Evolutionary conservation across 2,329 filamentous ascomycete species (phyloP).

Genomic region (Trichoderma sp.): DNA sequence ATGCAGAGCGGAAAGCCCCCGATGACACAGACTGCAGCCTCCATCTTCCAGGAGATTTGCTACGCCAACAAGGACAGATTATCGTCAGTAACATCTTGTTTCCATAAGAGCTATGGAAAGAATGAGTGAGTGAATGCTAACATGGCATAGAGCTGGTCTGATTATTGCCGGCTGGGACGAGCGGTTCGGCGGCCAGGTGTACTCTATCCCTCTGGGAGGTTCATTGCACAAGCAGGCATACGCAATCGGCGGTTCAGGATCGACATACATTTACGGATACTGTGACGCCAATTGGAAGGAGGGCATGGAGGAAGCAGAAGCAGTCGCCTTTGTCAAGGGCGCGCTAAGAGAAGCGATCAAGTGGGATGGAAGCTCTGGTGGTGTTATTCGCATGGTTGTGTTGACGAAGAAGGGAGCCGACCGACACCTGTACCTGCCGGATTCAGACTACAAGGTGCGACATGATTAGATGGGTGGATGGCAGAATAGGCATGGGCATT

Average conservation of each 20-base stretch:
- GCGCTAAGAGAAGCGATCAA: constrained; percentile 94
- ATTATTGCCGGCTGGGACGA: constrained; percentile 99
- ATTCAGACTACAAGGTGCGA: constrained; percentile 80
- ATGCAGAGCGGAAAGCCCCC: constrained; percentile 87
- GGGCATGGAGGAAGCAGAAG: constrained; percentile 89
- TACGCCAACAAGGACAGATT: constrained; percentile 96
- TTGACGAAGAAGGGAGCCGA: constrained; percentile 87
- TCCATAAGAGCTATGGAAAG: not conserved
- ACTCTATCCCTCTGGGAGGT: constrained; percentile 93
- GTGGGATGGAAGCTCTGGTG: constrained; percentile 98
- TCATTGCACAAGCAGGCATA: constrained; percentile 98
- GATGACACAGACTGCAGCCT: constrained; percentile 91
- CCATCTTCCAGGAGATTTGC: constrained; percentile 97
- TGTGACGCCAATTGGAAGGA: constrained; percentile 96
- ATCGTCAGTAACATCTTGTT: constrained; percentile 62
- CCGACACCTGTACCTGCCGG: constrained; percentile 93
- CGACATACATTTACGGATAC: constrained; percentile 99
- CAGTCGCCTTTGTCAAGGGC: constrained; percentile 89
- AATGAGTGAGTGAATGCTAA: constrained; percentile 30
- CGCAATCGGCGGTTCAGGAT: constrained; percentile 93
- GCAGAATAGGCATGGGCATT: not conserved
- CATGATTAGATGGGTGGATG: constrained; percentile 56
- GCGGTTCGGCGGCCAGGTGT: constrained; percentile 93
- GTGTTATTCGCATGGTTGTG: constrained; percentile 97
- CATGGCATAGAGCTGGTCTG: constrained; percentile 74